A percentile compares a stretch with the other conserved stretches of the same genome.
Evolutionary conservation across 2,329 filamentous ascomycete genomes (phyloP).

Genomic region (Beauveria pseudobassiana): DNA sequence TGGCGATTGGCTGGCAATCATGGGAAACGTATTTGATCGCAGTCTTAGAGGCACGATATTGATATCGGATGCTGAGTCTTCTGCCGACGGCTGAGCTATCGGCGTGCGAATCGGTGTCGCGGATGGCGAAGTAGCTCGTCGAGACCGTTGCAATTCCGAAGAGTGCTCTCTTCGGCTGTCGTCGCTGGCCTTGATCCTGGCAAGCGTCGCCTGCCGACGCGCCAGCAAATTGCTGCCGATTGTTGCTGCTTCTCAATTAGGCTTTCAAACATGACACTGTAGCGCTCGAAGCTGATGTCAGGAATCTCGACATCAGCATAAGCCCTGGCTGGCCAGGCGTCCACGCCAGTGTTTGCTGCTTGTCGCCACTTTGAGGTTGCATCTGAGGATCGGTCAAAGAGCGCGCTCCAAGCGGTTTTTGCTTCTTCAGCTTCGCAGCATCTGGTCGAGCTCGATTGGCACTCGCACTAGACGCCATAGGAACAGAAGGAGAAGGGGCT

Average conservation of each 20-base stretch:
- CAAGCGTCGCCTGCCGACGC: constrained; percentile 51
- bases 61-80: background rate
- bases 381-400: background rate
- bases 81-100: background rate
- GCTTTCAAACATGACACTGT: constrained; percentile 86
- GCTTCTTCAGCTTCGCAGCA: background rate
- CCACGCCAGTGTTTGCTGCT: background rate
- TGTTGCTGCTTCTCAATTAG: constrained; percentile 47
- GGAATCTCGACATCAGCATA: constrained; percentile 73
- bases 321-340: constrained; percentile 10
- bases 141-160: constrained; percentile 22
- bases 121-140: constrained; percentile 41
- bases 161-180: constrained; percentile 31
- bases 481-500: background rate
- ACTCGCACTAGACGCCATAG: background rate
- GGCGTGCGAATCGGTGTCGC: background rate
- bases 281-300: constrained; percentile 72
- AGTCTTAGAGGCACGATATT: constrained; percentile 2
- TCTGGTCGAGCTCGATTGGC: background rate
- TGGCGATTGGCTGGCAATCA: background rate
- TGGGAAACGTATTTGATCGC: constrained; percentile 3
- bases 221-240: constrained; percentile 35
- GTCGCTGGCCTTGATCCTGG: constrained; percentile 48
- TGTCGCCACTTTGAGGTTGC: background rate
- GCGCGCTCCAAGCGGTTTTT: background rate